Conservation (phyloP, 2,329 filamentous ascomycete species). For the Aspergillus aculeatus region DNA sequence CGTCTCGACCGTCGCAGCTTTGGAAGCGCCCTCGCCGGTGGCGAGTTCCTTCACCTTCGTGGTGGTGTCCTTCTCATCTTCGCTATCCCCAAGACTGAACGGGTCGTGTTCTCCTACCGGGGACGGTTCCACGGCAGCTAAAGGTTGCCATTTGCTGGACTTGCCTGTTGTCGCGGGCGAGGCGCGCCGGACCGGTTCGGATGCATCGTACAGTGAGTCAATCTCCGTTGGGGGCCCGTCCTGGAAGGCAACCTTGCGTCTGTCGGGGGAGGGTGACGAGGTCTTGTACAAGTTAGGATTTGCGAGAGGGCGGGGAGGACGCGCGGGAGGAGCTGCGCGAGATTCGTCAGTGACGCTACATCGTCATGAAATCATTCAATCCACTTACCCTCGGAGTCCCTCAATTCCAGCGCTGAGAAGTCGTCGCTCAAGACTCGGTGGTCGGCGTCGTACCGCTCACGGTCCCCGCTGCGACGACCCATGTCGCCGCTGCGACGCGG, state of each 20-base stretch:
- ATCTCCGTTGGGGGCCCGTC: conserved; percentile 75
- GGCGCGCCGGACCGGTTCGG: conserved; percentile 56
- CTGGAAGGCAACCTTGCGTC: conserved; percentile 58
- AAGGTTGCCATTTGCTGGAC: conserved; percentile 93
- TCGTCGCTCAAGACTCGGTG: conserved; percentile 87
- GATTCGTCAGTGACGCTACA: not conserved
- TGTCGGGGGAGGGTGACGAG: conserved; percentile 54
- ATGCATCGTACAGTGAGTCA: conserved; percentile 66
- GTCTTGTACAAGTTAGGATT: conserved; percentile 82
- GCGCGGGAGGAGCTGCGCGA: conserved; percentile 51
- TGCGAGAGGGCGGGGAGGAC: conserved; percentile 63
- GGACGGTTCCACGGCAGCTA: conserved; percentile 79
- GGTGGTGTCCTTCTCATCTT: conserved; percentile 74
- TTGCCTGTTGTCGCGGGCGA: conserved; percentile 57
- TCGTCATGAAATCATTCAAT: not conserved
- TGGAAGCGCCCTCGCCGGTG: conserved; percentile 57
- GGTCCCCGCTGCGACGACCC: conserved; percentile 75
- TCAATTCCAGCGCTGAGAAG: conserved; percentile 67
- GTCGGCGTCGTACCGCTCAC: conserved; percentile 91
- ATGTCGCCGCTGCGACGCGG: conserved; percentile 62
- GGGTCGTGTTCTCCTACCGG: conserved; percentile 90
- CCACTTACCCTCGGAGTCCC: conserved; percentile 58
- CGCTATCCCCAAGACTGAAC: conserved; percentile 92
- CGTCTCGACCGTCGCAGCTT: conserved; percentile 59
- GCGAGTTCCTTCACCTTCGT: conserved; percentile 62